Base-by-base conservation (phyloP, 2,329 filamentous ascomycete species). In the Chrysoporthe austroafricana region DNA sequence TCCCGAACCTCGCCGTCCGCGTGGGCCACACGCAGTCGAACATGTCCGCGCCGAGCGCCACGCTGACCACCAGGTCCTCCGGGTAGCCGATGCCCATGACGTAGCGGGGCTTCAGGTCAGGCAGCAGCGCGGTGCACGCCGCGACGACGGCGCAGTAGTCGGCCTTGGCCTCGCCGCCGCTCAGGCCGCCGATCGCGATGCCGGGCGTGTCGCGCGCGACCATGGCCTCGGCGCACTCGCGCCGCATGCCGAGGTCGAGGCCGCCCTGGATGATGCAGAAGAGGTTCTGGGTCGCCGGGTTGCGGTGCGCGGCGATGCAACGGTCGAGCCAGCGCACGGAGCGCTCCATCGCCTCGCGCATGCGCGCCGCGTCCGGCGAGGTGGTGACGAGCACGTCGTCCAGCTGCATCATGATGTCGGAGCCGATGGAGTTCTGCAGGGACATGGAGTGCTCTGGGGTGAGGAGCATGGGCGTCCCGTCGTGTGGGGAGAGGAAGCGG, bases 21-120 rank as follows among this genome's bases (percentile, higher is more conserved):
- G 96, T 98, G 1, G 96, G 96, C 96, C 96, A 99, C 7, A 99
- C 96, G 76, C 96, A 99, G 80, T 99, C 96, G 77, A 99, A 99
- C 96, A 99, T 99, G 80, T 99, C 96, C 61, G 96, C 96, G 3
- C 96, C 96, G 0, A 99, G 85, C 1, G 96, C 96, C 4, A 97
- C 90, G 64, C 93, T 96, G 50, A 99, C 94, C 1, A 99, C 88
- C 66, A 99, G 84, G 76, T 99, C 96, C 81, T 98, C 96, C 1
- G 96, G 96, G 78, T 97, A 99, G 14, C 96, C 94, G 73, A 99
- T 96, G 21, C 96, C 96, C 96, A 99, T 99, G 67, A 99, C 95
- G 80, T 99, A 99, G 77, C 96, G 87, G n/a, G 96, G 96, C 80
- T 99, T 99, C 70, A 92, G 83, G 67, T 95, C 91, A 0, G 96